Conservation (phyloP, 2,329 filamentous ascomycete species). For the Alternaria postmessia region DNA sequence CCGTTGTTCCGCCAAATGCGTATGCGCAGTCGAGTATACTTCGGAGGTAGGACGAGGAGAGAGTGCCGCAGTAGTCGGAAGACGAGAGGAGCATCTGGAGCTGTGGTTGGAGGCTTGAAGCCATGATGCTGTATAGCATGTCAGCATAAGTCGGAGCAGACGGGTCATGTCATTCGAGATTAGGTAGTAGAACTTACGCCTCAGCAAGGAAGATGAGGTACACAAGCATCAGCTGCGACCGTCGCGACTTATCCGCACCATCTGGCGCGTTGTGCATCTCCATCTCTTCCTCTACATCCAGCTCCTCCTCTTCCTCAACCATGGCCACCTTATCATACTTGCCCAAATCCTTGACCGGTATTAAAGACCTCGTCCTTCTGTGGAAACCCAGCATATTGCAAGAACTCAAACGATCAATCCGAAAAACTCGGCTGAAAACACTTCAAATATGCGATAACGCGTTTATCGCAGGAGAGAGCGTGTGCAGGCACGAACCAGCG, state of each 20-base stretch:
- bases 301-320: slow-evolving; percentile 38
- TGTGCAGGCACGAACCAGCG: slow-evolving; percentile 39
- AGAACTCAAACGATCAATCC: slow-evolving; percentile 10
- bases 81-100: slow-evolving; percentile 57
- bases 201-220: slow-evolving; percentile 59
- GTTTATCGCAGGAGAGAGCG: slow-evolving; percentile 14
- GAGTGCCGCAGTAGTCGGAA: slow-evolving; percentile 54
- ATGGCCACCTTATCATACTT: slow-evolving; percentile 52
- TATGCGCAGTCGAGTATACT: slow-evolving; percentile 60
- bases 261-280: slow-evolving; percentile 30
- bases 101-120: slow-evolving; percentile 58
- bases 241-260: slow-evolving; percentile 31
- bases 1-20: slow-evolving; percentile 56
- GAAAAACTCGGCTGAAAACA: slow-evolving; percentile 8
- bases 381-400: slow-evolving; percentile 56
- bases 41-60: slow-evolving; percentile 56
- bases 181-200: slow-evolving; percentile 44
- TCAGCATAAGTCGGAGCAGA: slow-evolving; percentile 15
- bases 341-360: slow-evolving; percentile 53
- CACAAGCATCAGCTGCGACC: slow-evolving; percentile 53
- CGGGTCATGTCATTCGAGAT: background rate
- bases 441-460: slow-evolving; percentile 21
- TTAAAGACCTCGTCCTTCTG: slow-evolving; percentile 52
- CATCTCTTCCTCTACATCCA: slow-evolving; percentile 40
- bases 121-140: slow-evolving; percentile 52